Base-by-base conservation (phyloP, 2,329 filamentous ascomycete species). In the Xylariaceae sp. region DNA sequence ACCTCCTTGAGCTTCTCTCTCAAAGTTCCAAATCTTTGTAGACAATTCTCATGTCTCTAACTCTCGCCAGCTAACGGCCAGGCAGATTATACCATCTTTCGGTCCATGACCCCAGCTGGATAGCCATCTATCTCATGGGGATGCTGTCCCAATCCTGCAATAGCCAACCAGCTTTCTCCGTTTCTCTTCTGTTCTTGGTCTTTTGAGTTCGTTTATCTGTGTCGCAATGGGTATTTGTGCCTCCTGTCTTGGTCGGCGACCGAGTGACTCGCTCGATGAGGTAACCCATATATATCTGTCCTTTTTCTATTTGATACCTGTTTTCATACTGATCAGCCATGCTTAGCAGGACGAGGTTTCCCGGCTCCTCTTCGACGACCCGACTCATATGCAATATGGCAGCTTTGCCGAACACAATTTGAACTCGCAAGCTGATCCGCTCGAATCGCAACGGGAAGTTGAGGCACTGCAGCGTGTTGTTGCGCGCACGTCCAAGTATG, bases 401-500 rank as follows among this genome's bases (percentile, higher is more conserved):
- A 81, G 76, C 57, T 81, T 83, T 48, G 71, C 69, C 40, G 75
- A 82, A 29, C 67, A 73, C 39, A 67, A 68, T 27, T 53, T 75
- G 47, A 71, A 68, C 39, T 63, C 67, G 35, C 74, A 76, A 51
- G 71, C 74, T 53, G 77, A 81, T 50, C 74, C 75, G 8, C 65
- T 77, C 43, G 79, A 83, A 57, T 71, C 71, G 17, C 77, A 81
- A 59, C 69, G 76, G 46, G 78, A 83, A 60, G 75, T 70, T 31
- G 79, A 83, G 59, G 78, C 78, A 40, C 60, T 83, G 36, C 77
- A 81, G 57, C 69, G 73, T 48, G 76, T 83, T 4, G 75, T 82
- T 21, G 74, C 75, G 31, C 74, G 74, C 48, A 82, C 78, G 34
- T 80, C 78, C 33, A 76, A 80, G 78, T 82, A 67, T 47, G 69